Conservation (phyloP, 805 yeast species). For the Hanseniaspora clermontiae region DNA sequence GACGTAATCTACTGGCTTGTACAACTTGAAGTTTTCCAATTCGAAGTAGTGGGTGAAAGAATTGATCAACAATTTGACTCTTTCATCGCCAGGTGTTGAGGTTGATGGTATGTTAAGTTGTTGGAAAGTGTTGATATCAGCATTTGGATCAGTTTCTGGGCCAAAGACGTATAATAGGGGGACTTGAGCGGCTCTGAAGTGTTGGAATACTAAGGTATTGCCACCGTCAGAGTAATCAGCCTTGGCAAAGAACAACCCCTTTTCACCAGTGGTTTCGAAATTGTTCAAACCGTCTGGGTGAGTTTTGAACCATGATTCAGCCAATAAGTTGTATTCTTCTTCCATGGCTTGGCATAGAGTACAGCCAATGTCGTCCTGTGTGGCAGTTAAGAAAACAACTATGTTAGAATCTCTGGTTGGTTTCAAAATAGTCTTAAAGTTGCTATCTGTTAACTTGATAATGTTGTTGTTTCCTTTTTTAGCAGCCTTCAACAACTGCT, state of each 20-base stretch:
- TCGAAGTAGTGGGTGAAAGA: slow-evolving; percentile 21
- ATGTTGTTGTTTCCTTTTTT: slow-evolving; percentile 28
- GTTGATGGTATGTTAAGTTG: slow-evolving; percentile 25
- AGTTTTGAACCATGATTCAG: slow-evolving; percentile 47
- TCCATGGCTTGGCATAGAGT: slow-evolving; percentile 54
- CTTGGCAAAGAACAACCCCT: slow-evolving; percentile 52
- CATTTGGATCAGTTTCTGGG: slow-evolving; percentile 38
- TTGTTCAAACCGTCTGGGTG: slow-evolving; percentile 38
- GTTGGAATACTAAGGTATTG: slow-evolving; percentile 33
- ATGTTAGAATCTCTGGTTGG: slow-evolving; percentile 60
- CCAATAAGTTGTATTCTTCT: slow-evolving; percentile 52
- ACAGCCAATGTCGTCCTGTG: slow-evolving; percentile 64
- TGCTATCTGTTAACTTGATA: slow-evolving; percentile 45
- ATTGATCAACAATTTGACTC: slow-evolving; percentile 24
- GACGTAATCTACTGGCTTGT: slow-evolving; percentile 32
- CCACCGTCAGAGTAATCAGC: slow-evolving; percentile 58
- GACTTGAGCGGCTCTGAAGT: slow-evolving; percentile 48
- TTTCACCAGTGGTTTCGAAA: slow-evolving; percentile 15
- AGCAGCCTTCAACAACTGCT: slow-evolving; percentile 22
- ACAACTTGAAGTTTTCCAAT: slow-evolving; percentile 24
- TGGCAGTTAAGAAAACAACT: slow-evolving; percentile 62
- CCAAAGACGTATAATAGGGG: slow-evolving; percentile 60
- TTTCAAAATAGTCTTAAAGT: slow-evolving; percentile 41
- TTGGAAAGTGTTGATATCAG: slow-evolving; percentile 24
- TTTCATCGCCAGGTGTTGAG: slow-evolving; percentile 26